A percentile compares a stretch with the other conserved stretches of the same genome.
phyloP scores from a whole-genome alignment of 2,329 filamentous ascomycete genomes.

The Cladosporium sphaerospermum region DNA sequence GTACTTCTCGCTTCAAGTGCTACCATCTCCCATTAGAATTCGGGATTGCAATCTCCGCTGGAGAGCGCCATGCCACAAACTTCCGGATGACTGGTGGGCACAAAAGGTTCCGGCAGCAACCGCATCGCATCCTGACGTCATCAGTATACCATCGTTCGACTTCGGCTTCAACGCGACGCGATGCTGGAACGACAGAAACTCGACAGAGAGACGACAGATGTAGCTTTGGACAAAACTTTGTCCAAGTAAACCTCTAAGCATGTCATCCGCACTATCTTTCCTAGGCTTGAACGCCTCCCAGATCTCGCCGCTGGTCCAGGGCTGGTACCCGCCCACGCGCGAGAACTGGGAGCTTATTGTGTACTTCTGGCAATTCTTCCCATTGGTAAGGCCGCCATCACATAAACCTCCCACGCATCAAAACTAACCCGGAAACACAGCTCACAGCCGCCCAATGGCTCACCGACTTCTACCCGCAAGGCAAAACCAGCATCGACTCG shows the following conservation, averaged over 20 bases:
- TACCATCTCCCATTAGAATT: too few species aligned
- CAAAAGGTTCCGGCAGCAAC: neutral
- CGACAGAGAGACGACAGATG: too few species aligned
- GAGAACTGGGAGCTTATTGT: conserved; percentile 45
- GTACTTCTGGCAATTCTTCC: conserved; percentile 45
- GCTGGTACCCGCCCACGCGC: conserved; percentile 43
- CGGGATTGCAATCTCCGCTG: too few species aligned
- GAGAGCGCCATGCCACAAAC: too few species aligned
- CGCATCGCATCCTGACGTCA: neutral
- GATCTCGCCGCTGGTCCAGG: conserved; percentile 39
- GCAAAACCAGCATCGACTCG: conserved; percentile 76
- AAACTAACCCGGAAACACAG: conserved; percentile 41
- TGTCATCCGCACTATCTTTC: too few species aligned
- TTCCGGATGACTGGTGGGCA: neutral
- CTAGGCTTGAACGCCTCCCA: too few species aligned
- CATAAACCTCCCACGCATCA: neutral
- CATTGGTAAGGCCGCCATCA: conserved; percentile 33
- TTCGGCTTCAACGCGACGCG: too few species aligned
- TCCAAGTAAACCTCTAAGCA: too few species aligned
- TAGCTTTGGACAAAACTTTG: too few species aligned
- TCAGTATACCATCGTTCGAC: neutral
- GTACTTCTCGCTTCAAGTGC: too few species aligned
- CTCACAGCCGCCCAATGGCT: conserved; percentile 68
- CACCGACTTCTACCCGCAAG: conserved; percentile 77
- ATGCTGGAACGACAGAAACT: too few species aligned